Conservation (phyloP, 148 eudicot genomes). For the Arctostaphylos glauca region DNA sequence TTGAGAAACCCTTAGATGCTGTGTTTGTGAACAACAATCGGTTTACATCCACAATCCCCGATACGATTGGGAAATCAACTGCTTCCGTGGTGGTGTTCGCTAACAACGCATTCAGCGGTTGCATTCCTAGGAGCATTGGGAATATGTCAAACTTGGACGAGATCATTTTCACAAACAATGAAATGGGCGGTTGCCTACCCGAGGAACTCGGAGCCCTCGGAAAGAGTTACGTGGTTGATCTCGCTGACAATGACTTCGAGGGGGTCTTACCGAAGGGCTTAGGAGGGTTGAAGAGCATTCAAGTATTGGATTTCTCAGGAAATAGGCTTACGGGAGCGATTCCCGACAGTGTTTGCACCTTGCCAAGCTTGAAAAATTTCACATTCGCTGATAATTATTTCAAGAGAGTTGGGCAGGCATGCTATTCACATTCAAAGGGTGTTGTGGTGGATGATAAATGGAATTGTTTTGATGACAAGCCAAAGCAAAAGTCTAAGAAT, state of each 20-base stretch:
- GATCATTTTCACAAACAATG: conserved; percentile 22
- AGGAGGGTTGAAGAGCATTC: conserved; percentile 3
- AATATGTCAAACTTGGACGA: conserved; percentile 25
- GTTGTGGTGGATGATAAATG: conserved; percentile 23
- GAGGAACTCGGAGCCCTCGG: conserved; percentile 17
- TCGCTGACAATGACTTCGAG: conserved; percentile 17
- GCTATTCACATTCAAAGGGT: neutral
- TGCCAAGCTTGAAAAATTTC: conserved; percentile 21
- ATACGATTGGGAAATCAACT: conserved; percentile 26
- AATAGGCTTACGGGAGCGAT: conserved; percentile 9
- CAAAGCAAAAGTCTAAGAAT: conserved; percentile 34
- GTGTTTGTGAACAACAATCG: conserved; percentile 28
- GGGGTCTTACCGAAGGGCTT: conserved; percentile 18
- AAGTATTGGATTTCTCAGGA: conserved; percentile 14
- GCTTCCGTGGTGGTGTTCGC: conserved; percentile 33
- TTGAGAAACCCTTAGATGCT: conserved; percentile 16
- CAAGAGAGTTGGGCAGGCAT: conserved; percentile 11
- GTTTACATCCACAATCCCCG: conserved; percentile 28
- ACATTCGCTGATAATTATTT: conserved; percentile 23
- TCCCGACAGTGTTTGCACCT: conserved; percentile 3
- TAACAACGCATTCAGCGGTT: conserved; percentile 30
- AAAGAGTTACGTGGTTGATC: conserved; percentile 10
- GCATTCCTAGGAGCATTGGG: conserved; percentile 23
- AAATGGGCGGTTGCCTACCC: conserved; percentile 28
- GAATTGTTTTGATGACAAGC: conserved; percentile 42